A percentile compares a stretch with the other conserved stretches of the same genome.
These are phyloP conservation scores for Scheffersomyces lignosus DNA, from an alignment of 805 yeast species.

Conservation along the genomic window DNA sequence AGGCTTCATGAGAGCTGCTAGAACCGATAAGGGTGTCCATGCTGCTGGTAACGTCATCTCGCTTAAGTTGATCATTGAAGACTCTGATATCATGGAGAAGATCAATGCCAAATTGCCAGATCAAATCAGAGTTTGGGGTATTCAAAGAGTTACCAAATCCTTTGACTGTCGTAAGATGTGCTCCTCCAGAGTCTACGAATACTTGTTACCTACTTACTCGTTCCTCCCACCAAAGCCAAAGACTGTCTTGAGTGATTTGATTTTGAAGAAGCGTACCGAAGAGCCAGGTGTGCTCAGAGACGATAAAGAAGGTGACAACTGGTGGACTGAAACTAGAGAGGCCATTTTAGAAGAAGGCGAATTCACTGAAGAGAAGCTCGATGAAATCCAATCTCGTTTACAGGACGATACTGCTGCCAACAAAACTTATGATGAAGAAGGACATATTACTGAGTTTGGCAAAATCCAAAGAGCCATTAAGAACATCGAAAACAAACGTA, in stretches of 20 bases:
- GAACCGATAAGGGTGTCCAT: constrained; percentile 95
- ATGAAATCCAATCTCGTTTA: constrained; percentile 14
- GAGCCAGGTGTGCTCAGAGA: constrained; percentile 60
- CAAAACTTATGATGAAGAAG: constrained; percentile 33
- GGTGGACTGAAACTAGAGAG: constrained; percentile 60
- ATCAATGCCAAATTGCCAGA: constrained; percentile 79
- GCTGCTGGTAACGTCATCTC: constrained; percentile 95
- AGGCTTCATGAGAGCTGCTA: constrained; percentile 83
- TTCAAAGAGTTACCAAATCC: constrained; percentile 81
- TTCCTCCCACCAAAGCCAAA: constrained; percentile 87
- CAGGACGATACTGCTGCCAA: constrained; percentile 10
- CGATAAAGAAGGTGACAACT: constrained; percentile 68
- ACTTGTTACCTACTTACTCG: constrained; percentile 87
- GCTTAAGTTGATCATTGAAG: constrained; percentile 80
- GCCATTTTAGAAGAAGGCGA: constrained; percentile 40
- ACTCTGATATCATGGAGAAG: constrained; percentile 66
- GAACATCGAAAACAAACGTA: constrained; percentile 60
- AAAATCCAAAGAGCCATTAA: constrained; percentile 52
- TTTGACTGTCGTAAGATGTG: constrained; percentile 96
- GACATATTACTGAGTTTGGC: constrained; percentile 38
- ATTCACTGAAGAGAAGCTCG: constrained; percentile 26
- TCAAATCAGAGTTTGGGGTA: constrained; percentile 91
- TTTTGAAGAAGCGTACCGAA: constrained; percentile 51
- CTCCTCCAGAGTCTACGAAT: constrained; percentile 93
- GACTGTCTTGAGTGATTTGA: constrained; percentile 60